Conservation (phyloP, 73 alveolate species). For the Tetrahymena malaccensis region DNA sequence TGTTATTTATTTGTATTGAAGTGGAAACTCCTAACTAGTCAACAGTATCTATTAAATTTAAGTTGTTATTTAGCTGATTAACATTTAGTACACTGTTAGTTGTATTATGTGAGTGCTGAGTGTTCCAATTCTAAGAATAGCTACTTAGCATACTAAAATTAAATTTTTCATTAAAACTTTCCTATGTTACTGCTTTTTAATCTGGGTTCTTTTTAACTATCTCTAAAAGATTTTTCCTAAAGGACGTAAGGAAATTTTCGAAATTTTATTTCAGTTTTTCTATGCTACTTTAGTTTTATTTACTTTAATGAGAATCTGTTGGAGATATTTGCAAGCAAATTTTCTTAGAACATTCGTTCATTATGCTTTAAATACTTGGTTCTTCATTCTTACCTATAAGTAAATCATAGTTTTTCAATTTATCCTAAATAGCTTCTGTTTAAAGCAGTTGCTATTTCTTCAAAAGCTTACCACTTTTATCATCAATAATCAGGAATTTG, state of each 20-base stretch:
- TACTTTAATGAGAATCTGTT: not conserved
- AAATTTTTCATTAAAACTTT: not conserved
- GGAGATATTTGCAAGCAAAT: not conserved
- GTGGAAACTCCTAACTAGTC: not conserved
- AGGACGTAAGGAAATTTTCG: not conserved
- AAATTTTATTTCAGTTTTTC: not conserved
- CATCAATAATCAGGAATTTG: not conserved
- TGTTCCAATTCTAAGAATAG: not conserved
- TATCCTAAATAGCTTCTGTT: not conserved
- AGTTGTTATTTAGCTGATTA: not conserved
- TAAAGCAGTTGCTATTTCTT: not conserved
- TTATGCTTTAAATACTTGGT: not conserved
- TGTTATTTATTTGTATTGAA: not conserved
- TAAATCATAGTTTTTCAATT: not conserved
- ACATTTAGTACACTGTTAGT: not conserved
- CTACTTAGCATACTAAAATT: not conserved
- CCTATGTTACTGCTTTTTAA: not conserved
- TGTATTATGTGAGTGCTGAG: not conserved
- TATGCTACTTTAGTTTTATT: not conserved
- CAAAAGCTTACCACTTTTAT: not conserved
- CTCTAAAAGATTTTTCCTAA: not conserved
- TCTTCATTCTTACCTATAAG: not conserved
- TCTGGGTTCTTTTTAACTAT: not conserved
- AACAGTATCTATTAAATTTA: not conserved
- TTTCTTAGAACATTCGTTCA: not conserved